Evolutionary conservation across 1,139 yeast genomes (phyloP), one percentile per base, ranked within the genome.

Genomic region (Hansenula lynferdii): DNA sequence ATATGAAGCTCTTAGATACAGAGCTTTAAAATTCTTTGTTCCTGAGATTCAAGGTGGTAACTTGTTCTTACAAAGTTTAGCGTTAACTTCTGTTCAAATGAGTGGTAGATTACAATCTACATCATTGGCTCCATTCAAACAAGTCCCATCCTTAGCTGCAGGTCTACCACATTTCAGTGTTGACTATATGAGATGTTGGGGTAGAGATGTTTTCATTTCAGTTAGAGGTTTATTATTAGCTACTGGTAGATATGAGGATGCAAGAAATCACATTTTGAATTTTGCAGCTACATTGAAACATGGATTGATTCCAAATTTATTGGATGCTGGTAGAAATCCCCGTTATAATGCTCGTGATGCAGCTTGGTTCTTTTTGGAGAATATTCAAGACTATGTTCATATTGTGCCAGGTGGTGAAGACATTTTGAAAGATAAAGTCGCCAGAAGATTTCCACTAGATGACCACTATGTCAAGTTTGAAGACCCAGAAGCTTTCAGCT

Each of bases 111-210:
- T 84, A 74, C 74, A 79, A 35, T 78, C 80, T 32, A 85, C 97
- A 0, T 85, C 96, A 0, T 69, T 92, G 41, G 65, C 70, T 23
- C 95, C 97, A 1, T 67, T 66, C 35, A 67, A 70, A 22, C 66
- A 70, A 44, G 74, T 79, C 12, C 85, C 95, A 3, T 76, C 87
- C 34, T 69, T 92, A 75, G 96, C 97, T 14, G 98, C 98, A 2
- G 98, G 97, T 0, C 71, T 92, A 43, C 98, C 98, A 3, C 97
- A 90, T 63, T 92, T 92, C 61, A 80, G 94, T 55, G 75, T 74
- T 42, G 87, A 83, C 50, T 89, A 85, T 60, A 89, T 90, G 96
- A 74, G 98, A 61, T 87, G 97, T 58, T 92, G 98, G 98, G 98
- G 98, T 23, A 75, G 98, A 57, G 98, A 92, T 63, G 95, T 89